A percentile compares a stretch with the other conserved stretches of the same genome.
These are phyloP conservation scores for Trichoderma atroviride DNA, from an alignment of 2,329 filamentous ascomycete genomes.

Conservation along the genomic window DNA sequence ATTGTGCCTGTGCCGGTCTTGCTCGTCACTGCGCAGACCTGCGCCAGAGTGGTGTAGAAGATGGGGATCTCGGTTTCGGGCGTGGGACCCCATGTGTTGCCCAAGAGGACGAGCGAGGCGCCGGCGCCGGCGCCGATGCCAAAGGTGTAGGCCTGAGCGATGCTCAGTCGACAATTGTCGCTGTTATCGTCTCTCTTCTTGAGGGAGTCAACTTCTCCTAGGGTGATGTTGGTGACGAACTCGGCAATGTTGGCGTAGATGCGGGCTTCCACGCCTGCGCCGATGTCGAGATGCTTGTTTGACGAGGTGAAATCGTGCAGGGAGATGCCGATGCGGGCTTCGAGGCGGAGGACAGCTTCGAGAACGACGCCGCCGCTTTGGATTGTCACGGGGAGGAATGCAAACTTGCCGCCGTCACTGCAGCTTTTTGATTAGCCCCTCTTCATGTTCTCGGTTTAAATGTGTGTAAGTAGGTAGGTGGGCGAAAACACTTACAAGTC, in stretches of 20 bases:
- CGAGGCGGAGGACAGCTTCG: slow-evolving; percentile 51
- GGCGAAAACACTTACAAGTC: slow-evolving; percentile 52
- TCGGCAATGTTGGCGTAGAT: slow-evolving; percentile 58
- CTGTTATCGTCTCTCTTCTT: slow-evolving; percentile 33
- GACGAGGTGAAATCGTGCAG: slow-evolving; percentile 19
- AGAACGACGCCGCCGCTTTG: slow-evolving; percentile 46
- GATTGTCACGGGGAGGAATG: slow-evolving; percentile 59
- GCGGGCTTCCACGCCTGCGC: slow-evolving; percentile 49
- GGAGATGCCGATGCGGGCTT: slow-evolving; percentile 48
- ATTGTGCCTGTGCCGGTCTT: slow-evolving; percentile 28
- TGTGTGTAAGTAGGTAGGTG: neutral
- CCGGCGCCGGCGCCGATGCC: slow-evolving; percentile 58
- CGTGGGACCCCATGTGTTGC: slow-evolving; percentile 53
- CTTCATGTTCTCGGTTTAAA: neutral
- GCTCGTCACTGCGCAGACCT: slow-evolving; percentile 44
- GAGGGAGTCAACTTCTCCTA: slow-evolving; percentile 31
- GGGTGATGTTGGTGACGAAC: slow-evolving; percentile 55
- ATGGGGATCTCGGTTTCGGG: slow-evolving; percentile 52
- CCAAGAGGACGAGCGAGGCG: slow-evolving; percentile 49
- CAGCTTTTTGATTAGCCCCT: neutral
- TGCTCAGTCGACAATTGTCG: slow-evolving; percentile 47
- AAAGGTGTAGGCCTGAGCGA: slow-evolving; percentile 54
- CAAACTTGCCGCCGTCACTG: slow-evolving; percentile 56
- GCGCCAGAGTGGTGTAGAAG: slow-evolving; percentile 54
- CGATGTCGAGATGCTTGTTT: slow-evolving; percentile 37